phyloP scores from a whole-genome alignment of 148 eudicot species.

The Talinum fruticosum region DNA sequence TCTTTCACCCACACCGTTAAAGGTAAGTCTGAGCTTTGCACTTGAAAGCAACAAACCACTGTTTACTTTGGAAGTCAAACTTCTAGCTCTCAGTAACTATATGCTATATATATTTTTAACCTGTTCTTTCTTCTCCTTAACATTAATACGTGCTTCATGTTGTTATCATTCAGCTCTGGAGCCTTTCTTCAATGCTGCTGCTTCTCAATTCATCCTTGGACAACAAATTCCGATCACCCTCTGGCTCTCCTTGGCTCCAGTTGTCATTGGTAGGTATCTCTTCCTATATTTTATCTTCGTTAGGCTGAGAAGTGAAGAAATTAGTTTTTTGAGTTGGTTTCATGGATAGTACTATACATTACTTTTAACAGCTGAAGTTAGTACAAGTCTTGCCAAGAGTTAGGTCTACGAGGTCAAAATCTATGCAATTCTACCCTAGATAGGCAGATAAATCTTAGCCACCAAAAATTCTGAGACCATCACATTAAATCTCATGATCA shows the following conservation, averaged over 20 bases:
- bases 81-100: not conserved
- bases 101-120: no score
- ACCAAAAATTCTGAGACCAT: no score
- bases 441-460: no score
- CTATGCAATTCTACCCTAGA: no score
- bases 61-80: not conserved
- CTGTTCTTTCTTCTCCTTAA: not conserved
- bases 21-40: conserved; percentile 40
- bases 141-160: conserved; percentile 4
- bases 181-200: conserved; percentile 99
- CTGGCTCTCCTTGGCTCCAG: conserved; percentile 94
- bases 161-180: conserved; percentile 64
- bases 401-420: no score
- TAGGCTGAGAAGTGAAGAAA: not conserved
- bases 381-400: no score
- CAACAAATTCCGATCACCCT: conserved; percentile 71
- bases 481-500: no score
- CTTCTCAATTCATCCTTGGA: conserved; percentile 94
- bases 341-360: not conserved
- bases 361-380: no score
- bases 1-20: conserved; percentile 97
- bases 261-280: conserved; percentile 66
- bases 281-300: not conserved
- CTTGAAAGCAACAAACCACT: not conserved
- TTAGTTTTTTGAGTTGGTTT: not conserved